These are phyloP conservation scores for Cajanus cajan DNA, from an alignment of 306 rosid species.

Conservation along the genomic window DNA sequence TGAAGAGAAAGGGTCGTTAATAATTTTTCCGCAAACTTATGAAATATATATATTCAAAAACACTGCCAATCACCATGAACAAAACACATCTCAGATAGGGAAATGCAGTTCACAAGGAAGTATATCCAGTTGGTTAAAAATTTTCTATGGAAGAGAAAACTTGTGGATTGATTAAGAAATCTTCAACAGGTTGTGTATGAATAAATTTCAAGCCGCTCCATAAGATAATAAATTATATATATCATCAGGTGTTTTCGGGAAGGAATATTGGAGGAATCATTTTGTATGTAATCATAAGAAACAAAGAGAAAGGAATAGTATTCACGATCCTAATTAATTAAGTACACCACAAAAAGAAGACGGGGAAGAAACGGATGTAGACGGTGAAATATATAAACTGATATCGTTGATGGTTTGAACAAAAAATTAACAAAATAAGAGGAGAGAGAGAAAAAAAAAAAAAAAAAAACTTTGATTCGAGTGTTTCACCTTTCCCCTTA, in stretches of 20 bases:
- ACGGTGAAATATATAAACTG: constrained; percentile 1
- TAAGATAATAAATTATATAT: not conserved
- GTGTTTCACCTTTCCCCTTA: not conserved
- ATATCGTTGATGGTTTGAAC: not conserved
- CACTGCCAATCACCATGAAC: not conserved
- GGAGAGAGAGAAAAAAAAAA: too few relatives aligned
- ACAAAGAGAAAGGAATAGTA: constrained; percentile 8
- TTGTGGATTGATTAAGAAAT: not conserved
- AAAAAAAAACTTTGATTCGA: not conserved
- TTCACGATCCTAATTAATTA: not conserved
- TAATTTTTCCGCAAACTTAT: not conserved
- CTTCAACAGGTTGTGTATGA: not conserved
- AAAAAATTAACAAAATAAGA: not conserved
- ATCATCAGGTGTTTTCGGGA: not conserved
- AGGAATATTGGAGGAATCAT: not conserved
- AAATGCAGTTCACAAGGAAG: constrained; percentile 12
- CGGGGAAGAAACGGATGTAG: not conserved
- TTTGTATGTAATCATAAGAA: not conserved
- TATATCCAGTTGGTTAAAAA: not conserved
- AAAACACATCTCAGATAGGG: not conserved
- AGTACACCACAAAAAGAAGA: constrained; percentile 1
- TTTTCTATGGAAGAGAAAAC: not conserved
- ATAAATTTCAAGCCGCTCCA: not conserved
- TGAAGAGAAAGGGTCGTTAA: not conserved
- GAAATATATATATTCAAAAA: not conserved